Conservation (phyloP, 192 early-diverging fungal species). For the Coemansia sp. region DNA sequence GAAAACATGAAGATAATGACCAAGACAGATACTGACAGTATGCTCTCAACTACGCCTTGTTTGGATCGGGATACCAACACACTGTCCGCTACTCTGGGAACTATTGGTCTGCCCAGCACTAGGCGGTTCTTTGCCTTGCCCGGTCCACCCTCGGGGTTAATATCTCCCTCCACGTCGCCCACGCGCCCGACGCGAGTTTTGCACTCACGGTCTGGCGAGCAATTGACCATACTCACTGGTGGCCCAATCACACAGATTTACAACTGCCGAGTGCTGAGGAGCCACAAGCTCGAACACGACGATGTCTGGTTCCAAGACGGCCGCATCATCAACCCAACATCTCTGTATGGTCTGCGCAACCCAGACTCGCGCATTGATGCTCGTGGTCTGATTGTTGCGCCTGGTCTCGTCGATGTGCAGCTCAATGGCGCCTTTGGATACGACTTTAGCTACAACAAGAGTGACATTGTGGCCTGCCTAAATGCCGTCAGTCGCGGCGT, state of each 20-base stretch:
- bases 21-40: no score
- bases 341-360: constrained; percentile 64
- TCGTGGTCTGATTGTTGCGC: constrained; percentile 65
- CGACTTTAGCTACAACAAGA: constrained; percentile 63
- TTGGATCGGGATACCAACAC: not conserved
- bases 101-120: not conserved
- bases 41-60: not conserved
- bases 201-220: constrained; percentile 10
- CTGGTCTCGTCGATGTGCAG: constrained; percentile 75
- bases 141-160: constrained; percentile 29
- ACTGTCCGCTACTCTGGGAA: not conserved
- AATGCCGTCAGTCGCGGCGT: constrained; percentile 67
- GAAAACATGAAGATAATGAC: no score
- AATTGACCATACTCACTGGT: constrained; percentile 21
- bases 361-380: constrained; percentile 69
- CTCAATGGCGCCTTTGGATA: constrained; percentile 80
- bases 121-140: constrained; percentile 27
- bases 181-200: not conserved
- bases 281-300: constrained; percentile 67
- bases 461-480: constrained; percentile 62
- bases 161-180: constrained; percentile 16
- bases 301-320: constrained; percentile 74
- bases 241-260: constrained; percentile 64
- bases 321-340: constrained; percentile 71
- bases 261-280: constrained; percentile 69